Evolutionary conservation across 371 early-diverging fungal genomes (phyloP).

Genomic region (Fennellomyces sp.): DNA sequence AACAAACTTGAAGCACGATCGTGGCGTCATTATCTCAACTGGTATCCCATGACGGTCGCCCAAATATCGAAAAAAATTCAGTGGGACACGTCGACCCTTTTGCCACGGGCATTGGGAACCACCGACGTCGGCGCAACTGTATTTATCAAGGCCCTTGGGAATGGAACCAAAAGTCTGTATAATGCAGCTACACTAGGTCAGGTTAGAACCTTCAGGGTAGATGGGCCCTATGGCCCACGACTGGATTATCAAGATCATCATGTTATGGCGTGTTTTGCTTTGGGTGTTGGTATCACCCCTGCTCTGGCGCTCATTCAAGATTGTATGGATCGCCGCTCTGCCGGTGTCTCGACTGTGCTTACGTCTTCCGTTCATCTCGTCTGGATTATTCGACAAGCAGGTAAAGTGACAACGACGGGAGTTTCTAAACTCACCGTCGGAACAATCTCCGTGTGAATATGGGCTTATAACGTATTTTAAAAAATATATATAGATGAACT

Average conservation of each 20-base stretch:
- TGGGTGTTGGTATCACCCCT: slow-evolving; percentile 48
- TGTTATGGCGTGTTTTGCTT: slow-evolving; percentile 29
- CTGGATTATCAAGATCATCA: slow-evolving; percentile 39
- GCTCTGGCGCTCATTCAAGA: slow-evolving; percentile 40
- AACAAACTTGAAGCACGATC: not conserved
- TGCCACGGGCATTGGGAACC: slow-evolving; percentile 1
- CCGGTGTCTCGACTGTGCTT: slow-evolving; percentile 34
- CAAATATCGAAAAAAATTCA: slow-evolving; percentile 19
- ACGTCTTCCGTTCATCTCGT: slow-evolving; percentile 31
- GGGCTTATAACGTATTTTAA: not conserved
- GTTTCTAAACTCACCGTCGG: no score
- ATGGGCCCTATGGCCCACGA: slow-evolving; percentile 44
- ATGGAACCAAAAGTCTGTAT: slow-evolving; percentile 18
- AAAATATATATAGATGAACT: not conserved
- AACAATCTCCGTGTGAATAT: no score
- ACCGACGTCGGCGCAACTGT: slow-evolving; percentile 23
- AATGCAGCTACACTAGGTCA: slow-evolving; percentile 13
- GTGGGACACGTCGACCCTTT: not conserved
- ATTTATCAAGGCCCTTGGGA: slow-evolving; percentile 44
- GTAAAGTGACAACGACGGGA: no score
- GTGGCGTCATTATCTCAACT: slow-evolving; percentile 26
- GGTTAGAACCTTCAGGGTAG: slow-evolving; percentile 23
- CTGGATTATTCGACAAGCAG: slow-evolving; percentile 32
- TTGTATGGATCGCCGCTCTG: slow-evolving; percentile 31
- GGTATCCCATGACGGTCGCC: slow-evolving; percentile 48